phyloP scores from a whole-genome alignment of 1,284 basidiomycete species.

The Leccinum fuscescens region DNA sequence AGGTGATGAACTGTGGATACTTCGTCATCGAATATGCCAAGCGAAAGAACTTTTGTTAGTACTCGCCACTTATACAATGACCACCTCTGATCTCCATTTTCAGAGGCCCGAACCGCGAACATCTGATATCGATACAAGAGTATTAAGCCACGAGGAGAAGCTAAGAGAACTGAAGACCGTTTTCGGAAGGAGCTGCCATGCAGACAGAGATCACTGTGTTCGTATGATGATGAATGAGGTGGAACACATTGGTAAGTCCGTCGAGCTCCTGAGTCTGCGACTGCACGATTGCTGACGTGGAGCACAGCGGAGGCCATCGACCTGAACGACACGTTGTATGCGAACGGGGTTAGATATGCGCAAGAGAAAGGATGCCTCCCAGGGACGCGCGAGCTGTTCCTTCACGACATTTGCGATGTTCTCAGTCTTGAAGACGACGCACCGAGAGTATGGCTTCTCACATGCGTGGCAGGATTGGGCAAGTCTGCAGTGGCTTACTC shows the following conservation, averaged over 20 bases:
- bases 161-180: not conserved
- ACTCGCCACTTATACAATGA: not conserved
- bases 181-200: not conserved
- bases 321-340: not conserved
- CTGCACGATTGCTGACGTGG: too few relatives aligned
- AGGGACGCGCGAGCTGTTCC: not conserved
- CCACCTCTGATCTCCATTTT: not conserved
- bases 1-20: not conserved
- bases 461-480: not conserved
- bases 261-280: not conserved
- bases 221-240: not conserved
- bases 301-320: not conserved
- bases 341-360: not conserved
- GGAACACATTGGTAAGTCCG: not conserved
- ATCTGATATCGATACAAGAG: not conserved
- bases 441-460: not conserved
- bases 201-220: not conserved
- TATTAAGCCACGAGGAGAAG: not conserved
- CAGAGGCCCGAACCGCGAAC: not conserved
- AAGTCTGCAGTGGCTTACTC: not conserved
- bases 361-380: not conserved
- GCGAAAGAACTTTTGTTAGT: not conserved
- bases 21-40: not conserved
- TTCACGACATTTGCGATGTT: not conserved
- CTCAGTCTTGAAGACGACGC: not conserved